Conservation (phyloP, 345 rosid species). For the Euphorbia pulcherrima region DNA sequence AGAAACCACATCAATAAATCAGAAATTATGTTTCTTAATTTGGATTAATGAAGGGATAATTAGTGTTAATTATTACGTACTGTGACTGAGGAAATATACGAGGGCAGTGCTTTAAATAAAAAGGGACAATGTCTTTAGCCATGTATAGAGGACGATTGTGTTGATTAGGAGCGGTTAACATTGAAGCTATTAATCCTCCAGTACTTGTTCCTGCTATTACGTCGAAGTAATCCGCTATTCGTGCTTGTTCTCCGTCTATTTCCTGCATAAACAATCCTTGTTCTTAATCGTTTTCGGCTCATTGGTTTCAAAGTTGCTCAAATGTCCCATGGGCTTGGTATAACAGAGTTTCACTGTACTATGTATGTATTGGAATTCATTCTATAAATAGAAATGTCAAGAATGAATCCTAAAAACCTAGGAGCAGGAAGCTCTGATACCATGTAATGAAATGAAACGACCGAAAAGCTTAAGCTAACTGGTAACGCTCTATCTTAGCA, state of each 20-base stretch:
- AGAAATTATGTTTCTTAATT: too few species aligned
- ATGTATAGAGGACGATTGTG: constrained; percentile 8
- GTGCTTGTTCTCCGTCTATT: constrained; percentile 15
- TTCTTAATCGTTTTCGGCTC: too few species aligned
- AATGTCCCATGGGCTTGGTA: too few species aligned
- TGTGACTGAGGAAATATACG: constrained; percentile 16
- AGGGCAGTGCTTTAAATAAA: constrained; percentile 17
- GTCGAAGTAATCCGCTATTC: constrained; percentile 19
- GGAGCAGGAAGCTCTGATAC: too few species aligned
- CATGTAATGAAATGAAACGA: too few species aligned
- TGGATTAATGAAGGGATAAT: neutral
- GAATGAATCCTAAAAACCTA: too few species aligned
- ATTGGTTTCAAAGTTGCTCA: too few species aligned
- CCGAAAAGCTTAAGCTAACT: too few species aligned
- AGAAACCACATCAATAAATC: neutral
- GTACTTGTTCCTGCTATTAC: constrained; percentile 27
- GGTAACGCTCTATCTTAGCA: too few species aligned
- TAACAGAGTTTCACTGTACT: too few species aligned
- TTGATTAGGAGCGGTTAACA: constrained; percentile 20
- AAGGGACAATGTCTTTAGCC: constrained; percentile 20
- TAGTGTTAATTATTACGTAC: constrained; percentile 7
- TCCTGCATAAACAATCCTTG: constrained; percentile 6
- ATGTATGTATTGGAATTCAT: too few species aligned
- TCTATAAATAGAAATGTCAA: too few species aligned
- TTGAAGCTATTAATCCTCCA: constrained; percentile 13